Base-by-base conservation (phyloP, 805 yeast genomes). In the Cephaloascus fragrans region DNA sequence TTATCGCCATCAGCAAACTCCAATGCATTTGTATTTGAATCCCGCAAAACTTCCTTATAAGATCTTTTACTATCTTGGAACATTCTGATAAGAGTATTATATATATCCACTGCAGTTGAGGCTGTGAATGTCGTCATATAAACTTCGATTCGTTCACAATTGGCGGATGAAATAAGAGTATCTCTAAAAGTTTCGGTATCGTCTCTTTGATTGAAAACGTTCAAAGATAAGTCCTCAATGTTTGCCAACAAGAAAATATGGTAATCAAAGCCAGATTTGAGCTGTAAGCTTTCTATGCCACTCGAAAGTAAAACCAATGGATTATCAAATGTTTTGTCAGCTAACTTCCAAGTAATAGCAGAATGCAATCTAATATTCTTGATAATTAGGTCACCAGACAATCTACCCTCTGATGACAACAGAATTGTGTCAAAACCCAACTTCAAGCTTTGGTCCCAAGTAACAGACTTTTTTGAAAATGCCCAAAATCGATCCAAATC, bases 71-170 rank as follows among this genome's bases (percentile, higher is more conserved):
- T 81, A 45, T 86, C 95, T 47, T 80, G 83, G 31, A 77, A 67
- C 64, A 88, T 79, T 47, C 95, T 67, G 37, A 72, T 57, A 16
- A 85, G 61, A 2, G 93, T 78, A 40, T 79, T 78, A 50, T 75
- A 73, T 35, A 93, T 80, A 56, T 89, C 96, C 45, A 81, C 68
- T 23, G 86, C 64, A 50, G 83, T 87, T 0, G 96, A 80, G 0
- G 93, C 93, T 0, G 95, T 81, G 50, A 93, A 67, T 0, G 95
- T 87, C 0, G 97, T 89, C 43, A 83, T 64, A 49, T 74, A 86
- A 2, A 85, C 50, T 41, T 75, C 75, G 14, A 80, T 65, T 0
- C 75, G 62, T 2, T 67, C 75, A 44, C 80, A 67, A 9, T 62
- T 60, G 2, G 73, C 53, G 2, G 62, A 56, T 0, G 77, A 82